Conservation (phyloP, 306 rosid species). For the Echinosophora koreensis region DNA sequence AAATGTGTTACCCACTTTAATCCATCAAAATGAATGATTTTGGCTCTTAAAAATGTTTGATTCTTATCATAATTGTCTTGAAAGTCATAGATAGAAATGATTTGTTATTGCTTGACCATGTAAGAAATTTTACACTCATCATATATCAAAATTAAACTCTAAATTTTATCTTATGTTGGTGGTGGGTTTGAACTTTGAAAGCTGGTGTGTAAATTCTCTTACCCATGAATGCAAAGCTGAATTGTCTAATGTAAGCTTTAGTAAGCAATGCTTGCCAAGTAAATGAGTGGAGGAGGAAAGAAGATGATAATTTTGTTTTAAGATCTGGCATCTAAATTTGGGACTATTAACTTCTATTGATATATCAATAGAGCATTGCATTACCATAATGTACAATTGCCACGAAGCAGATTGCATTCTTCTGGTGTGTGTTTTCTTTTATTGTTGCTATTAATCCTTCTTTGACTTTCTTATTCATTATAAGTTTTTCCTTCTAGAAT, state of each 20-base stretch:
- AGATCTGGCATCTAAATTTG: not conserved
- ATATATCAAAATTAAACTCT: too few relatives aligned
- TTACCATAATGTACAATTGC: not conserved
- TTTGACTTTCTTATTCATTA: not conserved
- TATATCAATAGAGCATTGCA: constrained; percentile 3
- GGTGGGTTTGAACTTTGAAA: not conserved
- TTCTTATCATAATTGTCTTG: too few relatives aligned
- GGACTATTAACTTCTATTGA: not conserved
- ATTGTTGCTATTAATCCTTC: not conserved
- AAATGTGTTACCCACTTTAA: too few relatives aligned
- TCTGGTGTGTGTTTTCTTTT: not conserved
- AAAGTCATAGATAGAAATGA: too few relatives aligned
- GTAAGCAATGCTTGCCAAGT: constrained; percentile 19
- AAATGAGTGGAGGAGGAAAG: not conserved
- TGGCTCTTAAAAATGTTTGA: too few relatives aligned
- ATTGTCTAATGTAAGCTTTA: not conserved
- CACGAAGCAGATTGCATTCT: not conserved
- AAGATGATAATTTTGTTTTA: not conserved
- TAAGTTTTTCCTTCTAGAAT: not conserved
- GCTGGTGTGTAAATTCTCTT: not conserved
- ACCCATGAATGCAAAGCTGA: not conserved
- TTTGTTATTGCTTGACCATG: too few relatives aligned
- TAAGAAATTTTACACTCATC: too few relatives aligned
- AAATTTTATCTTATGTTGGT: not conserved
- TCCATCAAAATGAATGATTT: too few relatives aligned